Conservation (phyloP, 768 basidiomycete genomes). For the Austroboletus eburneus region DNA sequence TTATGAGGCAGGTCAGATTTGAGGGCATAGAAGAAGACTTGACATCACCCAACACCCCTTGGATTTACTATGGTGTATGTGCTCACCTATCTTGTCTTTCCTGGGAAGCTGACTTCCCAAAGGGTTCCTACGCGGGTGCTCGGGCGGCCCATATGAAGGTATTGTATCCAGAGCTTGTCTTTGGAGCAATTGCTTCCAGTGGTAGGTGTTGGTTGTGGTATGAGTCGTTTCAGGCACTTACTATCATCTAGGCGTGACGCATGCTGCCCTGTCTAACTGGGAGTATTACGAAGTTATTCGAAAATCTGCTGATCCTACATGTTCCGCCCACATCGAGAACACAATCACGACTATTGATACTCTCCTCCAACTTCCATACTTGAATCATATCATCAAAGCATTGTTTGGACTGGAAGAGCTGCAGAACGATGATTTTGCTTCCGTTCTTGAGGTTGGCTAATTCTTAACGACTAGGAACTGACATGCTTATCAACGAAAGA, state of each 20-base stretch:
- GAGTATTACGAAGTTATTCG: slow-evolving; percentile 87
- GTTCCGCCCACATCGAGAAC: slow-evolving; percentile 54
- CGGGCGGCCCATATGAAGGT: slow-evolving; percentile 88
- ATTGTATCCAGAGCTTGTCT: slow-evolving; percentile 85
- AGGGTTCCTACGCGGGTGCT: slow-evolving; percentile 92
- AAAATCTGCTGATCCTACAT: slow-evolving; percentile 58
- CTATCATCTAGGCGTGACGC: slow-evolving; percentile 65
- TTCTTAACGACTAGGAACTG: slow-evolving; percentile 14
- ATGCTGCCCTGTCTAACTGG: slow-evolving; percentile 78
- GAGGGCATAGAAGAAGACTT: slow-evolving; percentile 65
- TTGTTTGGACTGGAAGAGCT: slow-evolving; percentile 73
- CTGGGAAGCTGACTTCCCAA: slow-evolving; percentile 1
- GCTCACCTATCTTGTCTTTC: slow-evolving; percentile 1
- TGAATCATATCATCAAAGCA: slow-evolving; percentile 55
- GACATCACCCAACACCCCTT: slow-evolving; percentile 69
- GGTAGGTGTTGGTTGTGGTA: slow-evolving; percentile 39
- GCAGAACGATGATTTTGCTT: slow-evolving; percentile 76
- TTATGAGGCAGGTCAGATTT: slow-evolving; percentile 80
- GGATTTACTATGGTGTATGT: slow-evolving; percentile 91
- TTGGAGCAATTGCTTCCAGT: slow-evolving; percentile 84
- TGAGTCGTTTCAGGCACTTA: background rate
- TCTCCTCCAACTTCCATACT: slow-evolving; percentile 45
- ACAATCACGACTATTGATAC: slow-evolving; percentile 58
- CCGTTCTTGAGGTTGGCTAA: slow-evolving; percentile 53
- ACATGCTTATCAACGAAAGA: slow-evolving; percentile 30